A percentile compares a stretch with the other conserved stretches of the same genome.
phyloP scores from a whole-genome alignment of 495 filamentous ascomycete species.

The Trichoderma asperelloides region DNA sequence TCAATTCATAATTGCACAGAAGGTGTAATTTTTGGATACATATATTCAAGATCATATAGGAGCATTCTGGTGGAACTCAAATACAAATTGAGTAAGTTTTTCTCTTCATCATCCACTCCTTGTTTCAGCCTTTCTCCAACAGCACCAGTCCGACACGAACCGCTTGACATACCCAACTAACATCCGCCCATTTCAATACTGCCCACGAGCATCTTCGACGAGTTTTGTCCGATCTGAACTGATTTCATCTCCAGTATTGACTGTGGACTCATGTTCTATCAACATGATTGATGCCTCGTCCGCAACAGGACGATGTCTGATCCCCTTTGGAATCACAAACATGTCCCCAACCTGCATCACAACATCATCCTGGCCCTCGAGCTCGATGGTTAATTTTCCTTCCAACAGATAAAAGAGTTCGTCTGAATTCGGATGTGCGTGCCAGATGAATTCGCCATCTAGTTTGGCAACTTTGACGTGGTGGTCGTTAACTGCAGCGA shows the following conservation, averaged over 20 bases:
- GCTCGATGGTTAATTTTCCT: slow-evolving; percentile 20
- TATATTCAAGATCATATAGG: no score
- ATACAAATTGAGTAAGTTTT: no score
- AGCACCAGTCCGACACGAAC: no score
- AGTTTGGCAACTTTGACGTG: slow-evolving; percentile 30
- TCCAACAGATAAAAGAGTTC: slow-evolving; percentile 28
- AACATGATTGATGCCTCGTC: slow-evolving; percentile 13
- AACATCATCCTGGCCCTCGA: slow-evolving; percentile 15
- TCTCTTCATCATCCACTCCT: no score
- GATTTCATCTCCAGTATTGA: slow-evolving; percentile 11
- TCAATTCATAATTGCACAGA: no score
- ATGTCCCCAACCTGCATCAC: slow-evolving; percentile 14
- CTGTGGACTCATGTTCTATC: slow-evolving; percentile 11
- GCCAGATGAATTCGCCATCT: slow-evolving; percentile 28
- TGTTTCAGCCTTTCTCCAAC: no score
- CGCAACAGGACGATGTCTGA: slow-evolving; percentile 12
- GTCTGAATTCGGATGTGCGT: slow-evolving; percentile 29
- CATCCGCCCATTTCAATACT: not conserved
- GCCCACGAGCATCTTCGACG: not conserved
- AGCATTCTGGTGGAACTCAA: no score
- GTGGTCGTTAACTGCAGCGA: slow-evolving; percentile 20
- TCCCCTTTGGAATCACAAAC: slow-evolving; percentile 12
- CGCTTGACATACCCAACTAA: not conserved
- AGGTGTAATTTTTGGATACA: no score
- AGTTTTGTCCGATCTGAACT: slow-evolving; percentile 1